A percentile compares a stretch with the other conserved stretches of the same genome.
These are phyloP conservation scores for Dioscorea cayenensis DNA, from an alignment of 116 monocot species.

Conservation along the genomic window DNA sequence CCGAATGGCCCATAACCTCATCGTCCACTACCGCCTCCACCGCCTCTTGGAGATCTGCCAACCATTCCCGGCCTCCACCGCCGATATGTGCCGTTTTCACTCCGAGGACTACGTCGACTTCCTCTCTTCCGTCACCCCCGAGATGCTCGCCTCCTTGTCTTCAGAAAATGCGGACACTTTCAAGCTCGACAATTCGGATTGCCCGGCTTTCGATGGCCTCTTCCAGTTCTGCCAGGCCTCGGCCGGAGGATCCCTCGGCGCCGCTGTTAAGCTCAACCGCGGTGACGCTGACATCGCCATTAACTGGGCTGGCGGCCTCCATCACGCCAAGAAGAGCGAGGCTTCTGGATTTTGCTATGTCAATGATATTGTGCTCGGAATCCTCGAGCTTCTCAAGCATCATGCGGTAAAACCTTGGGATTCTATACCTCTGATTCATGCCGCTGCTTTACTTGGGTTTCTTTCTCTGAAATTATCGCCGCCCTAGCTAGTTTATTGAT, in stretches of 20 bases:
- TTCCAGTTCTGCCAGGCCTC: constrained; percentile 67
- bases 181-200: constrained; percentile 59
- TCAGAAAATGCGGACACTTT: constrained; percentile 7
- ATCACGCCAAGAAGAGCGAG: constrained; percentile 80
- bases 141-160: not conserved
- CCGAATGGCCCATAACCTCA: constrained; percentile 72
- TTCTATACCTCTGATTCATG: not conserved
- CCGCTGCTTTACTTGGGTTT: too few species aligned
- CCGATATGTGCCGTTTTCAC: constrained; percentile 65
- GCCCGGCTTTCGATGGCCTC: constrained; percentile 60
- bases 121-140: constrained; percentile 53
- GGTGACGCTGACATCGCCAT: constrained; percentile 60
- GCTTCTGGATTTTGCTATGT: constrained; percentile 72
- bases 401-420: constrained; percentile 22
- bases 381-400: constrained; percentile 62
- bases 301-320: constrained; percentile 70
- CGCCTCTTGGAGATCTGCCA: constrained; percentile 57
- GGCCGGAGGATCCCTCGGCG: constrained; percentile 63
- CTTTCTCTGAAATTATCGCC: too few species aligned
- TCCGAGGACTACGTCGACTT: constrained; percentile 68
- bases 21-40: constrained; percentile 80
- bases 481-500: too few species aligned
- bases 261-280: constrained; percentile 56
- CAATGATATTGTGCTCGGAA: constrained; percentile 65
- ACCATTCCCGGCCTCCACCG: constrained; percentile 51